Conservation (phyloP, 2,329 filamentous ascomycete species). For the Diaporthe ampelina region DNA sequence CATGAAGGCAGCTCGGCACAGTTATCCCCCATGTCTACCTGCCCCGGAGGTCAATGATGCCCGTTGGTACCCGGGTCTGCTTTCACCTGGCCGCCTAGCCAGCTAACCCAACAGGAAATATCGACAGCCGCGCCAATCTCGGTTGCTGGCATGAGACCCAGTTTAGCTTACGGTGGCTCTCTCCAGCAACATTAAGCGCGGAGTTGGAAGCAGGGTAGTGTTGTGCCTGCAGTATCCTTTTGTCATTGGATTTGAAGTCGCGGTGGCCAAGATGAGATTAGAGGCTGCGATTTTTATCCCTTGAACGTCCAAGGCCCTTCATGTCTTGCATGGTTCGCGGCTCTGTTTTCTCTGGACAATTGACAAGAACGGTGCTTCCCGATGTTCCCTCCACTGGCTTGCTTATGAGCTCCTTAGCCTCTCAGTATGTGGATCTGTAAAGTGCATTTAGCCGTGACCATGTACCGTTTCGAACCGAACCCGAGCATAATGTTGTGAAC, state of each 20-base stretch:
- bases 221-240: not conserved
- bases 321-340: not conserved
- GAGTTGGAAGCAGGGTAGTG: too few relatives aligned
- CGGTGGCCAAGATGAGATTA: not conserved
- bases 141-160: not conserved
- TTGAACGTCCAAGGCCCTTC: not conserved
- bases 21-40: not conserved
- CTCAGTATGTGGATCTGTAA: too few relatives aligned
- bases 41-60: not conserved
- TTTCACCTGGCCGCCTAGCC: not conserved
- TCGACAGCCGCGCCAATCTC: constrained; percentile 14
- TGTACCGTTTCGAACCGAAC: not conserved
- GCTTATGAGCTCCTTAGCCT: not conserved
- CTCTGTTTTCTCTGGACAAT: not conserved
- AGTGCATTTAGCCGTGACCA: too few relatives aligned
- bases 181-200: not conserved
- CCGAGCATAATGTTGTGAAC: not conserved
- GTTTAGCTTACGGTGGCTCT: not conserved
- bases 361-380: too few relatives aligned
- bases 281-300: too few relatives aligned
- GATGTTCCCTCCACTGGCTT: not conserved
- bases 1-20: not conserved
- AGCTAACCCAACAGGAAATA: not conserved
- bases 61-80: not conserved
- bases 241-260: constrained; percentile 18